Evolutionary conservation across 345 rosid genomes (phyloP), one percentile per base, ranked within the genome.

Genomic region (Psidium guajava): DNA sequence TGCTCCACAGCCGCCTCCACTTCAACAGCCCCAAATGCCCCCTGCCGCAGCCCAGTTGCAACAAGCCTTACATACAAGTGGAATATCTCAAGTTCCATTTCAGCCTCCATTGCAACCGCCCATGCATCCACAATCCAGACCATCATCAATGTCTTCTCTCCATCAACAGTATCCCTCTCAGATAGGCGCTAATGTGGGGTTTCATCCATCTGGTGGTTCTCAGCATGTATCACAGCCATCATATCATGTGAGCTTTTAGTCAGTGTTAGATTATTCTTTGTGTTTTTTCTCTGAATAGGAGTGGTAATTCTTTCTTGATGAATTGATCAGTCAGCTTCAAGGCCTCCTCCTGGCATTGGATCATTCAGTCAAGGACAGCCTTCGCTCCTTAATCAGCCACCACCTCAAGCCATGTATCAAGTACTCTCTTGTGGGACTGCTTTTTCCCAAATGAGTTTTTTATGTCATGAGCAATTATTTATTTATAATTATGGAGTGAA

Each of bases 331-430:
- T 86, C 95, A 73, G 90, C 92, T 82, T 85, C 89, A 86, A 94
- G 91, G 82, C 89, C 93, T 86, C 92, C 95, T 84, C 54, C 97
- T 83, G 88, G 88, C 86, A 88, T 89, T 69, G 93, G 93, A 85
- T 93, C 94, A 81, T 95, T 91, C 88, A 91, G 91, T 59, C 98
- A 90, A 89, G 94, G 94, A 82, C 98, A 97, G 90, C 90, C 90
- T 82, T 90, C 92, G 61, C 88, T 85, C 81, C 91, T 91, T 56
- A 93, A 85, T 88, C 98, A 96, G 86, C 90, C 90, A 83, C 90
- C 90, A 40, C 86, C 86, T 74, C 94, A 90, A 75, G 85, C 91
- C 91, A 52, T 88, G 55, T 95, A 94, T 88, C 98, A 93, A 94
- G 99, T 94, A 83, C 32, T 21, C 56, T 25, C 59, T 59, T 24